Evolutionary conservation across 345 rosid genomes (phyloP), one percentile per base, ranked within the genome.

Genomic region (Tarenaya hassleriana): DNA sequence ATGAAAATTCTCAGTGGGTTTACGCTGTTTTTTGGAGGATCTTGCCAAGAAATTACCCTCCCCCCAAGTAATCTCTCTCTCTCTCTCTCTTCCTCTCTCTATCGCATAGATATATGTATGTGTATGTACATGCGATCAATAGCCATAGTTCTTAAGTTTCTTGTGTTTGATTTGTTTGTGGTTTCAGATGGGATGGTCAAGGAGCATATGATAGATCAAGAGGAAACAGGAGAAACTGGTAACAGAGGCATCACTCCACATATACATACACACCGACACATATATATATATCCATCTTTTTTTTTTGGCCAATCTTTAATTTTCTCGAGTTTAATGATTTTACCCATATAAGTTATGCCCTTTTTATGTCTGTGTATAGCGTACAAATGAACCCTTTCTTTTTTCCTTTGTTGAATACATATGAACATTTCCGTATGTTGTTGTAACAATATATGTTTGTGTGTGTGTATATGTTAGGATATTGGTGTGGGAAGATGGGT

Each of bases 21-120:
- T 91, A 91, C 79, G 98, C 96, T 52, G 98, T 91, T 58, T 91
- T 91, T 50, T 91, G 98, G 98, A 84, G 98, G 77, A 84, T 91
- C 88, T 77, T 91, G 67, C 98, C 98, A 50, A 82, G 98, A 61
- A 91, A 87, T 45, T 91, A 91, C 67, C 98, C 98, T 18, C 96
- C 98, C 40, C 98, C 98, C 69, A 91, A 91, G 98, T 91, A 84
- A 82, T 24, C 29, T 24, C 29, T 24, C 29, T 24, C 29, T 24
- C 5, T 24, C 29, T 24, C 29, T 24, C 29, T 24, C 29, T 24
- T 2, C 5, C 29, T 24, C 29, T 24, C 29, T 24, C 5, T 24
- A 2, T 24, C 29, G 40, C 18, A 27, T 52, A 32, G 41, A 43
- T 20, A 0, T 43, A 44, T 16, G 34, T 6, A 29, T 16, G 13